phyloP scores from a whole-genome alignment of 495 filamentous ascomycete species.

The Evansstolkia leycettana region DNA sequence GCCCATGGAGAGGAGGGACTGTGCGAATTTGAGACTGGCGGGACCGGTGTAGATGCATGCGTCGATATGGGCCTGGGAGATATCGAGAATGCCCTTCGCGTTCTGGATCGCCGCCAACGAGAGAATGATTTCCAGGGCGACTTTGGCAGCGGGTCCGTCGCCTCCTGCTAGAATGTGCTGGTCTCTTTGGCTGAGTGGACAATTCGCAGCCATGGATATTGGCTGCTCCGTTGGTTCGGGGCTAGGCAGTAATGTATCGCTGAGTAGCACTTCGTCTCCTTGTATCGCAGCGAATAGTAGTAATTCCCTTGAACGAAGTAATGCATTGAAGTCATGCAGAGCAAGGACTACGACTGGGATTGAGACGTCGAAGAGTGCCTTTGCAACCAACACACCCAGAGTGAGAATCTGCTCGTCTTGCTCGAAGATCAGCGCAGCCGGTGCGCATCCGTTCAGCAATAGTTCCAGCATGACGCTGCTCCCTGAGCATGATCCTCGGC shows the following conservation, averaged over 20 bases:
- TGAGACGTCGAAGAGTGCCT: constrained; percentile 13
- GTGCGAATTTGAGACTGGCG: constrained; percentile 12
- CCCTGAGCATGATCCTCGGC: constrained; percentile 20
- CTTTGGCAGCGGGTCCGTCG: constrained; percentile 10
- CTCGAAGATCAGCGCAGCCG: constrained; percentile 14
- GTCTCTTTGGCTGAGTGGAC: constrained; percentile 8
- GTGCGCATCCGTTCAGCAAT: constrained; percentile 10
- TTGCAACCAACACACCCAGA: constrained; percentile 15
- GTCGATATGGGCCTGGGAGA: constrained; percentile 20
- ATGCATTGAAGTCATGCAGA: constrained; percentile 3
- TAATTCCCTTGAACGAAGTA: too few relatives aligned
- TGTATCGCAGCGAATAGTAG: neutral
- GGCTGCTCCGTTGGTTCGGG: neutral
- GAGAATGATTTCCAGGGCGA: constrained; percentile 15
- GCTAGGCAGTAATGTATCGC: neutral
- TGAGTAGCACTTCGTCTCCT: neutral
- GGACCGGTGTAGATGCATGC: constrained; percentile 23
- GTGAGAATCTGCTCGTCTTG: constrained; percentile 17
- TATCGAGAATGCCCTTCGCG: constrained; percentile 9
- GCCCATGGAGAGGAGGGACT: constrained; percentile 10
- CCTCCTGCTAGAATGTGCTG: constrained; percentile 9
- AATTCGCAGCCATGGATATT: too few relatives aligned
- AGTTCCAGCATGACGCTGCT: constrained; percentile 21
- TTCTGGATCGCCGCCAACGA: constrained; percentile 10
- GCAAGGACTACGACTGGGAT: constrained; percentile 16